Base-by-base conservation (phyloP, 2,329 filamentous ascomycete genomes). In the Moelleriella libera region DNA sequence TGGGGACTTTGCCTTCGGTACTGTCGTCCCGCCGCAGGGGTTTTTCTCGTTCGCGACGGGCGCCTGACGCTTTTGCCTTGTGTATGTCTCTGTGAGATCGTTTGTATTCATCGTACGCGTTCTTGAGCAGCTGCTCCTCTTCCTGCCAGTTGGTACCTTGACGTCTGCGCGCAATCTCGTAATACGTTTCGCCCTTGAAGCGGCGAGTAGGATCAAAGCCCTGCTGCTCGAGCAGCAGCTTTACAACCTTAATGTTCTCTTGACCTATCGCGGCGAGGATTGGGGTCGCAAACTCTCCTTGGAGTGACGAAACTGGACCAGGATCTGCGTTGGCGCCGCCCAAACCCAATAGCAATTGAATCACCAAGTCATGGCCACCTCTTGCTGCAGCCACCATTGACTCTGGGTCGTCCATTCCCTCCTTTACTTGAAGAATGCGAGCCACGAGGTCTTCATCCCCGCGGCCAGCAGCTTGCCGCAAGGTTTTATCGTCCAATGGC, bases 241-340 rank as follows among this genome's bases (percentile, higher is more conserved):
- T 78, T 43, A 98, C 80, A 49, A 96, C 87, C 54, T 87, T 85
- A 45, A 92, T 75, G 56, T 95, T 92, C 52, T 82, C 79, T 55
- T 90, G 84, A 12, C 92, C 90, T 53, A 98, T 96, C 1, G 92
- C 89, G 49, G 89, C 88, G 39, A 96, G 76, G 72, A 98, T 94
- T 1, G 92, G 92, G 1, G 90, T 97, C 46, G 89, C 84, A 57
- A 85, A 82, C 49, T 92, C 88, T 41, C 74, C 66, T 30, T 73
- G 70, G 49, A 77, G 70, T 31, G 74, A 72, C 7, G 70, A 58
- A 44, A 88, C 64, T 10, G 85, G 78, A 6, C 75, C 70, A 32
- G 88, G 88, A 55, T 92, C 86, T 0, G 76, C 72, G 47, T 78
- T 76, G 10, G 76, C 75, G 45, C 74, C 70, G 3, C 83, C 83